Base-by-base conservation (phyloP, 345 rosid species). In the Syzygium aromaticum region DNA sequence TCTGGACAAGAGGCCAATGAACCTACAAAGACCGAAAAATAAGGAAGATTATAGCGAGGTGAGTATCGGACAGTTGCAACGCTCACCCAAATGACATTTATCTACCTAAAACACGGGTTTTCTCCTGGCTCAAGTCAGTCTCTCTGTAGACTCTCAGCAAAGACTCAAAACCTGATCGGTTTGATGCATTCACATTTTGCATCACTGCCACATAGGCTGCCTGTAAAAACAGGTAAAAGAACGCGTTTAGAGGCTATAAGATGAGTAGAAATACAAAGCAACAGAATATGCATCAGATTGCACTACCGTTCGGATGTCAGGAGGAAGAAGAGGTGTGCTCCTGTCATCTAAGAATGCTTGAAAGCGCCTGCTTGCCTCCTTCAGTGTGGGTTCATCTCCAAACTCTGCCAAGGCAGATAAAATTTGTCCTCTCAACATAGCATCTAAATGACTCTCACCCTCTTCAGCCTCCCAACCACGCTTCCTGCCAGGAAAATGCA, bases 401-500 rank as follows among this genome's bases (percentile, higher is more conserved):
- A 92, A 90, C 61, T 80, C 84, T 84, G 96, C 96, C 85, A 97
- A 96, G 73, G 96, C 99, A 87, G 96, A 92, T 92, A 95, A 89
- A 87, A 97, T 85, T 93, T 96, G 98, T 89, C 99, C 99, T 92
- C 99, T 95, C 92, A 96, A 91, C 99, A 95, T 93, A 52, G 98
- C 92, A 90, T 97, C 96, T 80, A 94, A 94, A 92, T 95, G 99
- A 84, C 96, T 94, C 91, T 97, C 99, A 27, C 98, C 99, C 88
- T 90, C 89, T 89, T 94, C 95, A 87, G 96, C 91, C 27, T 95
- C 99, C 99, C 99, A 97, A 84, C 98, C 97, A 78, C 95, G 98
- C 91, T 91, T 97, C 92, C 99, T 96, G 90, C 43, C 86, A 86
- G 51, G 78, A 83, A 77, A 57, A 59, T 78, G 84, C 88, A 86